A percentile compares a stretch with the other conserved stretches of the same genome.
Evolutionary conservation across 1,139 yeast genomes (phyloP).

Genomic region (Suhomyces bokatorum): DNA sequence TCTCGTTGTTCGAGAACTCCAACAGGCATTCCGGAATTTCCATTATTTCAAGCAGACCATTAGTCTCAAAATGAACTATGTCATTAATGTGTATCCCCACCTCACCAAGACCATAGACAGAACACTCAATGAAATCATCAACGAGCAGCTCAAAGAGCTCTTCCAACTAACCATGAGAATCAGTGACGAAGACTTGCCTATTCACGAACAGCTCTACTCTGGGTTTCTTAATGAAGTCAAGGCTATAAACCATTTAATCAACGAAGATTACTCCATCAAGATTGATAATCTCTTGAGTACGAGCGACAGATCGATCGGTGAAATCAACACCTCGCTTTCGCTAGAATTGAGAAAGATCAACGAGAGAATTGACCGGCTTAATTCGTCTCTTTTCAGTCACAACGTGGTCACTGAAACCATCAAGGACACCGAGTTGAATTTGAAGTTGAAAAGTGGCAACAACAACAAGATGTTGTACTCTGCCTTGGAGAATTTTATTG

Average conservation of each 20-base stretch:
- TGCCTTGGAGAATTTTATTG: constrained; percentile 49
- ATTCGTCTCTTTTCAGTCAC: constrained; percentile 31
- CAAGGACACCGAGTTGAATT: constrained; percentile 21
- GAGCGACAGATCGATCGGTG: constrained; percentile 78
- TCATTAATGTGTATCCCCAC: constrained; percentile 33
- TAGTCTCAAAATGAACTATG: constrained; percentile 28
- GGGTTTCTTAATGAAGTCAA: constrained; percentile 39
- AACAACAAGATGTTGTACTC: constrained; percentile 42
- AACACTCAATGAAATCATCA: constrained; percentile 24
- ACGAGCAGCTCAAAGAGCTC: constrained; percentile 26
- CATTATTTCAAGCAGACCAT: constrained; percentile 17
- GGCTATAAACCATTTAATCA: constrained; percentile 39
- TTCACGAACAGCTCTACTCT: constrained; percentile 35
- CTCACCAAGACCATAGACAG: constrained; percentile 21
- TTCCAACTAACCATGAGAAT: constrained; percentile 29
- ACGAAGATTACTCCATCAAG: constrained; percentile 47
- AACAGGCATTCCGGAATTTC: constrained; percentile 12
- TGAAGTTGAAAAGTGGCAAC: constrained; percentile 27
- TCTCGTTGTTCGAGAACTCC: constrained; percentile 1
- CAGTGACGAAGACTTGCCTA: constrained; percentile 39
- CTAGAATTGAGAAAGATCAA: constrained; percentile 69
- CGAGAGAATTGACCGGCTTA: constrained; percentile 64
- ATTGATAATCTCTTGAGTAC: constrained; percentile 67
- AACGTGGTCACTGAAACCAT: constrained; percentile 26
- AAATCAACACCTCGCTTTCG: constrained; percentile 77